Evolutionary conservation across 495 filamentous ascomycete species (phyloP), one percentile per base, ranked within the genome.

Genomic region (Cryomyces minteri): DNA sequence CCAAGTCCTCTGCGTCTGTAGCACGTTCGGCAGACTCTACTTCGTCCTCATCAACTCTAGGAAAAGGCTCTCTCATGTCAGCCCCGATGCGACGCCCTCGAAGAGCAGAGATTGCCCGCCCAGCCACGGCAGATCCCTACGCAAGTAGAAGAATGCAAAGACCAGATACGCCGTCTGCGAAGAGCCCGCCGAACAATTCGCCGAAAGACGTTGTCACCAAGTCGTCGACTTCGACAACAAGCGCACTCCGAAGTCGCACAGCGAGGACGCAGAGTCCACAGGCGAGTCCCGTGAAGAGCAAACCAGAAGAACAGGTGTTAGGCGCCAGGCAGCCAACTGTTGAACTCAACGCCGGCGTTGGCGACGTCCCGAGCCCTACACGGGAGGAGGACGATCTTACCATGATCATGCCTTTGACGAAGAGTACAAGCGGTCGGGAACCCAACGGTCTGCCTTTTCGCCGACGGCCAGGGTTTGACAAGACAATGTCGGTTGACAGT

Each of bases 61-160:
- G 18, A 2, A 47, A 52, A 33, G 61, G 66, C 38, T 70, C 71
- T 7, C 53, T 80, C 4, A 72, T 74, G 37, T 70, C 73, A 12
- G 77, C 71, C 5, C 76, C 77, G 2, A 65, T 78, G 50, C 66
- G 77, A 42, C 72, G 74, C 32, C 69, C 63, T 5, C 61, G 64
- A 44, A 60, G 71, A 48, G 60, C 73, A 6, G 72, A 76, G 44
- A 36, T 71, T 4, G 57, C 60, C 36, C 61, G 72, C 30, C 73
- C 75, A 31, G 72, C 68, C 30, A 78, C 73, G 18, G 72, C 75
- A 45, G 73, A 80, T 51, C 72, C 74, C 4, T 75, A 72, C 50
- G 63, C 70, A 18, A 58, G 51, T 9, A 48, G 65, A 33, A 59
- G 58, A 45, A 36, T 47, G 48, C 44, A 31, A 52, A 58, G 54